A percentile compares a stretch with the other conserved stretches of the same genome.
phyloP scores from a whole-genome alignment of 768 basidiomycete species.

The Kwoniella botswanensis region DNA sequence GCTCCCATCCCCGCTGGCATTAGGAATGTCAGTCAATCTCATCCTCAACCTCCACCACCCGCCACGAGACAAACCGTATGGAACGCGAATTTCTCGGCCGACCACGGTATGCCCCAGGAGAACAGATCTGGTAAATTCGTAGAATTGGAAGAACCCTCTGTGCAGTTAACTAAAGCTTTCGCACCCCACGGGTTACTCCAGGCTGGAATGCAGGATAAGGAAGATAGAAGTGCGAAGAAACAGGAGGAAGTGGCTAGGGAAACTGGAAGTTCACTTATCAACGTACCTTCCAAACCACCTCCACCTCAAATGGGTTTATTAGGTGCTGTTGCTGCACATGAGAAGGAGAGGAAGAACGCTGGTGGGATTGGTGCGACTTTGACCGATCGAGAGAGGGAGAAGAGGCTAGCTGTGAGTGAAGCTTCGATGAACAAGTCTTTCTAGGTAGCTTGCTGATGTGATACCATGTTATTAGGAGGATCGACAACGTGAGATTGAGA shows the following conservation, averaged over 20 bases:
- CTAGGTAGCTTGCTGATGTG: not conserved
- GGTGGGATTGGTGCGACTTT: constrained; percentile 93
- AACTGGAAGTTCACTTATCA: constrained; percentile 86
- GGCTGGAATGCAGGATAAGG: constrained; percentile 91
- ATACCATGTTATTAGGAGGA: constrained; percentile 66
- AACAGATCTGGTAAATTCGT: constrained; percentile 66
- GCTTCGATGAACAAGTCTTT: not conserved
- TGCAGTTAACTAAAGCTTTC: constrained; percentile 89
- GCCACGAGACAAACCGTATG: constrained; percentile 73
- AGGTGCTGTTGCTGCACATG: constrained; percentile 93
- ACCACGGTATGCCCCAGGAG: constrained; percentile 62
- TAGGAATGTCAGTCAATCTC: not conserved
- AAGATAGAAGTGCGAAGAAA: constrained; percentile 91
- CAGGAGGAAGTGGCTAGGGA: constrained; percentile 94
- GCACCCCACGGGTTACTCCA: constrained; percentile 92
- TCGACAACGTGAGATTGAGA: constrained; percentile 88
- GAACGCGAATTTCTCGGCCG: constrained; percentile 84
- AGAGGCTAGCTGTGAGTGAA: constrained; percentile 68
- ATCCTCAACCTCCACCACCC: constrained; percentile 30
- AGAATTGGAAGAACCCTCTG: constrained; percentile 71
- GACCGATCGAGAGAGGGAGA: constrained; percentile 93
- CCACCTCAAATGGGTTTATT: constrained; percentile 93
- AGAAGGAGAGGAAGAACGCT: constrained; percentile 89
- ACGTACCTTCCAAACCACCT: constrained; percentile 92
- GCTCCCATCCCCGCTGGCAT: not conserved